Conservation (phyloP, 805 yeast genomes). For the Metschnikowia aberdeeniae region DNA sequence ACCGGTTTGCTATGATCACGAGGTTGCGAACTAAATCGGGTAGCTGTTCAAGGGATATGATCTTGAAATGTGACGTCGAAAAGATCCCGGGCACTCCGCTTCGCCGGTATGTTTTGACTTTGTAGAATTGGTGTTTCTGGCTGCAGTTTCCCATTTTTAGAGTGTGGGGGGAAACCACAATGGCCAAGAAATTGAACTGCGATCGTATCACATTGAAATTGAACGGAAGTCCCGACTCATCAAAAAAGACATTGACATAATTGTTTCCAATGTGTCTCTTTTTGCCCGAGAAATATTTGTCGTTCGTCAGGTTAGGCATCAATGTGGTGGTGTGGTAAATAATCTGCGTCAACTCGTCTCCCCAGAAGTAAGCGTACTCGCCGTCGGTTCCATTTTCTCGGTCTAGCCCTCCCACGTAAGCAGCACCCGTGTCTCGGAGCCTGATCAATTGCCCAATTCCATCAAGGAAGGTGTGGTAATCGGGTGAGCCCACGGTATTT, state of each 20-base stretch:
- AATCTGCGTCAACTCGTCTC: slow-evolving; percentile 64
- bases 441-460: slow-evolving; percentile 58
- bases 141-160: not conserved
- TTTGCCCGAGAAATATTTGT: slow-evolving; percentile 48
- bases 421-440: slow-evolving; percentile 46
- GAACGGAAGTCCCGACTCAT: slow-evolving; percentile 64
- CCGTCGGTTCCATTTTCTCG: slow-evolving; percentile 70
- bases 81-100: slow-evolving; percentile 73
- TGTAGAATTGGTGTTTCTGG: slow-evolving; percentile 36
- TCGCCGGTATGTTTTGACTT: slow-evolving; percentile 60
- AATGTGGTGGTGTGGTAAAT: slow-evolving; percentile 77
- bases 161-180: slow-evolving; percentile 68
- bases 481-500: slow-evolving; percentile 60
- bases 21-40: slow-evolving; percentile 64
- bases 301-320: slow-evolving; percentile 58
- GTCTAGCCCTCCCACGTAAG: slow-evolving; percentile 76
- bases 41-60: slow-evolving; percentile 56
- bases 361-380: slow-evolving; percentile 67
- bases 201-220: slow-evolving; percentile 67
- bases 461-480: slow-evolving; percentile 56
- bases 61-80: slow-evolving; percentile 71
- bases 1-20: slow-evolving; percentile 61
- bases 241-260: slow-evolving; percentile 75
- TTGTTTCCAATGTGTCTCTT: slow-evolving; percentile 87
- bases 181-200: slow-evolving; percentile 79